Percentiles rank a stretch among this genome's conserved stretches.
Evolutionary conservation across 305 asterid genomes (phyloP).

Genomic region (Striga hermonthica): DNA sequence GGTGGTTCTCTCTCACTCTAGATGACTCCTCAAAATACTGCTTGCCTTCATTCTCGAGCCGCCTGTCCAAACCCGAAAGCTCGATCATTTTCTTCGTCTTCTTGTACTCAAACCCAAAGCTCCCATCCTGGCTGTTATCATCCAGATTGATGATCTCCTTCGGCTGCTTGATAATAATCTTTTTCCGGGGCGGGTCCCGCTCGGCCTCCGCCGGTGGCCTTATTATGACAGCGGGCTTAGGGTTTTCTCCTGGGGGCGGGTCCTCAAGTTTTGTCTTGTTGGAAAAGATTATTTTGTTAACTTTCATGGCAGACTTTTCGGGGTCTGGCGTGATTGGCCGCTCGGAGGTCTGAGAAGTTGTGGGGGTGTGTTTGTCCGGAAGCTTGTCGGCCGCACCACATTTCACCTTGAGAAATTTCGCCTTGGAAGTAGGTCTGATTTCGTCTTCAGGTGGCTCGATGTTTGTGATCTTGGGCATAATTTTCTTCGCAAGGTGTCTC

Average conservation of each 20-base stretch:
- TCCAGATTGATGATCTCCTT: slow-evolving; percentile 67
- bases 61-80: slow-evolving; percentile 60
- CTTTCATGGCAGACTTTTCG: slow-evolving; percentile 64
- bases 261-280: slow-evolving; percentile 69
- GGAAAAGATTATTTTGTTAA: slow-evolving; percentile 75
- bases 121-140: slow-evolving; percentile 84
- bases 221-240: slow-evolving; percentile 65
- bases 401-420: slow-evolving; percentile 82
- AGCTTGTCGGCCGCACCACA: slow-evolving; percentile 69
- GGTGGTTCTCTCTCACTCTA: slow-evolving; percentile 51
- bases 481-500: slow-evolving; percentile 55
- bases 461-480: slow-evolving; percentile 52
- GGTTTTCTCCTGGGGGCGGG: slow-evolving; percentile 46
- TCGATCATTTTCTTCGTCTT: slow-evolving; percentile 79
- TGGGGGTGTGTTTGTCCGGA: slow-evolving; percentile 67
- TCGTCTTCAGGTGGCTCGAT: slow-evolving; percentile 72
- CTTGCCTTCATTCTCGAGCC: slow-evolving; percentile 42
- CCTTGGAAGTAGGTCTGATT: slow-evolving; percentile 58
- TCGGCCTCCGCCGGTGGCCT: slow-evolving; percentile 77
- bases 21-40: slow-evolving; percentile 53
- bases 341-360: slow-evolving; percentile 76
- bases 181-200: slow-evolving; percentile 73
- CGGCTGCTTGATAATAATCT: slow-evolving; percentile 71
- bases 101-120: slow-evolving; percentile 62
- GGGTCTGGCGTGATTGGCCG: slow-evolving; percentile 59